A percentile compares a stretch with the other conserved stretches of the same genome.
phyloP scores from a whole-genome alignment of 106 monocot species.

The Amphibolis antarctica region DNA sequence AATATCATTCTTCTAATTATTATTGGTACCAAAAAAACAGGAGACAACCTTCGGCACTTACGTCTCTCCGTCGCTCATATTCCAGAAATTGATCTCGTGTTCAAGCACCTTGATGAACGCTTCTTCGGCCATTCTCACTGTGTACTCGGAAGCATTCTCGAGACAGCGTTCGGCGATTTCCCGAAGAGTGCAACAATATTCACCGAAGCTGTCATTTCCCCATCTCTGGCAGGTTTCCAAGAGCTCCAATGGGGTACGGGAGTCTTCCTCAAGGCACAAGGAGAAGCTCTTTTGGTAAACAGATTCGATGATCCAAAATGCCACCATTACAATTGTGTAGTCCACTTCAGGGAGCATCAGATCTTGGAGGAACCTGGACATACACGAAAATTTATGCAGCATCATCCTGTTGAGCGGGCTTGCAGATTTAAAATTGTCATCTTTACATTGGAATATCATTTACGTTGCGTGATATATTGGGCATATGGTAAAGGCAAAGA shows the following conservation, averaged over 20 bases:
- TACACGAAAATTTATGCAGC: background rate
- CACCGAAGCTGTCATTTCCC: slow-evolving; percentile 51
- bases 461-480: background rate
- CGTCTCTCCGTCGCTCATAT: slow-evolving; percentile 46
- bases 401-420: background rate
- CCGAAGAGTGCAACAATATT: slow-evolving; percentile 49
- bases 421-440: background rate
- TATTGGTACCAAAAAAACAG: background rate
- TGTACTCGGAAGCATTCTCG: slow-evolving; percentile 31
- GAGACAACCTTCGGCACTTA: background rate
- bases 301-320: slow-evolving; percentile 78
- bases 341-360: slow-evolving; percentile 37
- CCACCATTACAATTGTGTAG: slow-evolving; percentile 44
- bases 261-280: slow-evolving; percentile 42
- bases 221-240: slow-evolving; percentile 66
- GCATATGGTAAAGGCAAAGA: background rate
- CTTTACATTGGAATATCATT: background rate
- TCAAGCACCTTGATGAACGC: slow-evolving; percentile 45
- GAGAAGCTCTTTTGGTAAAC: slow-evolving; percentile 84
- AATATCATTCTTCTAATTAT: too few species aligned
- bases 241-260: slow-evolving; percentile 57
- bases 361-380: slow-evolving; percentile 48
- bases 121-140: slow-evolving; percentile 45
- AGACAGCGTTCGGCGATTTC: slow-evolving; percentile 56
- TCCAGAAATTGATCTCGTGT: slow-evolving; percentile 68